These are phyloP conservation scores for Discostella stelligeroides DNA, from an alignment of 108 stramenopile species.

Conservation along the genomic window DNA sequence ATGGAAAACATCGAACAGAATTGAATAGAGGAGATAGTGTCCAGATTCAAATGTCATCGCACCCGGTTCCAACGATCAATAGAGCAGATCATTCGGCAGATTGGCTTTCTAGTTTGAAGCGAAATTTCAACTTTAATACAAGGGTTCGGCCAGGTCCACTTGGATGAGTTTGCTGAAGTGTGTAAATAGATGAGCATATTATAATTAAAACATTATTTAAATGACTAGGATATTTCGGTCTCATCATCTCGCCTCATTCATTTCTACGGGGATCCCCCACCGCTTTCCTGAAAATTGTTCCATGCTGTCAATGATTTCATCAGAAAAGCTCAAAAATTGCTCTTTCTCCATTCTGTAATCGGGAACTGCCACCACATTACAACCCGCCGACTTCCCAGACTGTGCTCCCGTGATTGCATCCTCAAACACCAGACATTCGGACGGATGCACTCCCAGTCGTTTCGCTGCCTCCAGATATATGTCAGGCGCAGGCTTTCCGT, in stretches of 20 bases:
- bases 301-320: slow-evolving; percentile 64
- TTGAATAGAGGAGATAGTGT: slow-evolving; percentile 91
- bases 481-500: slow-evolving; percentile 88
- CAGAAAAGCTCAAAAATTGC: slow-evolving; percentile 55
- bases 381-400: slow-evolving; percentile 75
- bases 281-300: slow-evolving; percentile 61
- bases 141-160: slow-evolving; percentile 76
- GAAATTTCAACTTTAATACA: slow-evolving; percentile 88
- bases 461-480: slow-evolving; percentile 76
- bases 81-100: slow-evolving; percentile 87
- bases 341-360: slow-evolving; percentile 67
- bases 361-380: slow-evolving; percentile 71
- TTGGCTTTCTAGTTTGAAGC: slow-evolving; percentile 82
- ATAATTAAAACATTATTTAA: no score
- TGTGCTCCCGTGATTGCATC: slow-evolving; percentile 73
- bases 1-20: slow-evolving; percentile 87
- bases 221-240: no score
- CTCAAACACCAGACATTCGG: slow-evolving; percentile 82
- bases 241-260: not conserved
- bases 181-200: slow-evolving; percentile 4
- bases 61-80: slow-evolving; percentile 91
- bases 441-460: slow-evolving; percentile 60
- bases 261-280: slow-evolving; percentile 54
- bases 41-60: slow-evolving; percentile 85
- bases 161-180: not conserved